Evolutionary conservation across 108 stramenopile species (phyloP).

Genomic region (Discostella pseudostelligera): DNA sequence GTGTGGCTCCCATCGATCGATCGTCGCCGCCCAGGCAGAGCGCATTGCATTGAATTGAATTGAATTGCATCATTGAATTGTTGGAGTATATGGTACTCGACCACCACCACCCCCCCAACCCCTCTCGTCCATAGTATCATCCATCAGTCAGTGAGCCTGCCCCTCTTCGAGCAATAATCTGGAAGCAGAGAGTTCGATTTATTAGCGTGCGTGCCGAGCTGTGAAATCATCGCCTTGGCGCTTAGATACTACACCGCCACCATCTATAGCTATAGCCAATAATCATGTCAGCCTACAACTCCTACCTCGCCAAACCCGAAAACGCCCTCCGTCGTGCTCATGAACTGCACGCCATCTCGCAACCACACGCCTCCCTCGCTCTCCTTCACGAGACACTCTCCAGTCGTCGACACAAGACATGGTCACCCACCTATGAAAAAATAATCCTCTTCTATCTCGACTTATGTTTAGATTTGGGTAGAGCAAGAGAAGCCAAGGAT

Average conservation of each 20-base stretch:
- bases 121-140: too few relatives aligned
- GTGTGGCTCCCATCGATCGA: too few relatives aligned
- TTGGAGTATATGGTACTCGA: too few relatives aligned
- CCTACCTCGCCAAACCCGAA: constrained; percentile 62
- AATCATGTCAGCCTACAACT: constrained; percentile 24
- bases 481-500: constrained; percentile 93
- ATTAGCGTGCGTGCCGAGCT: too few relatives aligned
- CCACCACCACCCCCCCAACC: too few relatives aligned
- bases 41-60: too few relatives aligned
- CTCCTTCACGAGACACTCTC: constrained; percentile 80
- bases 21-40: too few relatives aligned
- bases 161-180: too few relatives aligned
- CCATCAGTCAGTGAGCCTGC: too few relatives aligned
- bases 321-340: constrained; percentile 71
- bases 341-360: constrained; percentile 66
- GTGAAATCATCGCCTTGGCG: too few relatives aligned
- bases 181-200: too few relatives aligned
- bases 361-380: constrained; percentile 62
- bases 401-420: constrained; percentile 81
- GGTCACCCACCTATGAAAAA: constrained; percentile 93
- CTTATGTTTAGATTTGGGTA: constrained; percentile 87
- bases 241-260: not conserved
- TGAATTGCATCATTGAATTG: too few relatives aligned
- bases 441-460: constrained; percentile 93
- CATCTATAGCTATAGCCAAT: not conserved